phyloP scores from a whole-genome alignment of 805 yeast genomes.

The Priceomyces medius region DNA sequence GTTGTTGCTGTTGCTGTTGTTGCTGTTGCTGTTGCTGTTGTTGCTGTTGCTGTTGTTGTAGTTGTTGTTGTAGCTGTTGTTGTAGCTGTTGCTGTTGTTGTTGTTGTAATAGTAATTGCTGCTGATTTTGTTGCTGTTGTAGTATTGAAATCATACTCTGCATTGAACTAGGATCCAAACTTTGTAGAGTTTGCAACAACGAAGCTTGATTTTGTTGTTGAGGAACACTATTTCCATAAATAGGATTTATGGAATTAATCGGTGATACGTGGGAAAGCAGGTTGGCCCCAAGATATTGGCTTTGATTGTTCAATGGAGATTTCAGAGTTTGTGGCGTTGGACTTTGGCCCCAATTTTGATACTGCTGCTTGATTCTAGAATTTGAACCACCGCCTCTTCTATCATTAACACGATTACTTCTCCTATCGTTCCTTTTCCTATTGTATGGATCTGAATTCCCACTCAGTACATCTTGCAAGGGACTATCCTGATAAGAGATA shows the following conservation, averaged over 20 bases:
- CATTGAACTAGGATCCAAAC: conserved; percentile 32
- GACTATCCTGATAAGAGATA: conserved; percentile 11
- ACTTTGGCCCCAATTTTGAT: conserved; percentile 4
- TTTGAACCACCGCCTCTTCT: conserved; percentile 10
- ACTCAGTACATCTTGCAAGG: conserved; percentile 3
- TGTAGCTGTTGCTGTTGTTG: conserved; percentile 22
- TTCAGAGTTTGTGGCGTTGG: neutral
- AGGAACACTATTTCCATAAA: neutral
- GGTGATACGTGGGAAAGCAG: neutral
- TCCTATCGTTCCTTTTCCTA: conserved; percentile 14
- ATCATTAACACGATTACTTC: conserved; percentile 9
- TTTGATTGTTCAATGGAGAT: neutral
- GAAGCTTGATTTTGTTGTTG: conserved; percentile 2
- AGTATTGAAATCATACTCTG: conserved; percentile 31
- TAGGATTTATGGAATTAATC: neutral
- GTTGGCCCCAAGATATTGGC: neutral
- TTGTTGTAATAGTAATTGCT: conserved; percentile 25
- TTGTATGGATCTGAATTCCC: conserved; percentile 6
- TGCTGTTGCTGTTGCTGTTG: conserved; percentile 14
- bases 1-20: conserved; percentile 27
- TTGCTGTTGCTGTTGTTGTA: conserved; percentile 8
- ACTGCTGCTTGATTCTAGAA: conserved; percentile 4
- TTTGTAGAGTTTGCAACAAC: conserved; percentile 18
- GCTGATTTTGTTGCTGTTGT: conserved; percentile 27
- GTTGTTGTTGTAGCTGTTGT: conserved; percentile 25